Conservation (phyloP, 2,329 filamentous ascomycete species). For the Akanthomyces lecanii region DNA sequence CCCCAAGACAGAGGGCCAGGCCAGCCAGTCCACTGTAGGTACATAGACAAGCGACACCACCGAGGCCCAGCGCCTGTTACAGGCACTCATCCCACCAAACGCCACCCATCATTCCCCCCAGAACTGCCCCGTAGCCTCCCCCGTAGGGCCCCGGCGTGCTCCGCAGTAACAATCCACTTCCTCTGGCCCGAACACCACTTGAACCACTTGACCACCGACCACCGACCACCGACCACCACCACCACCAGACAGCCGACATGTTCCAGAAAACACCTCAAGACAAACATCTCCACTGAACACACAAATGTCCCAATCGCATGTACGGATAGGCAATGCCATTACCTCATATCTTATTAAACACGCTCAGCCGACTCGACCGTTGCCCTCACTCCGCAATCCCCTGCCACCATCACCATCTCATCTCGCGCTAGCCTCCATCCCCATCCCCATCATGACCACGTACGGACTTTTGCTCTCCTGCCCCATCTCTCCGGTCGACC, state of each 20-base stretch:
- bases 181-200: conserved; percentile 14
- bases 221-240: neutral
- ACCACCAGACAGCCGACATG: neutral
- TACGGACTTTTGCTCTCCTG: neutral
- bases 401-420: neutral
- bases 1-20: neutral
- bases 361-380: neutral
- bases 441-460: neutral
- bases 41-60: neutral
- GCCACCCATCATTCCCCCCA: neutral
- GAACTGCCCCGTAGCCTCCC: neutral
- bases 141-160: conserved; percentile 16
- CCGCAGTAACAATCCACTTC: conserved; percentile 12
- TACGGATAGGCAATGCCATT: neutral
- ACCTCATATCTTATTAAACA: neutral
- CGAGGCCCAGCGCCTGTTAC: neutral
- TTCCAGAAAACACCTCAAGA: neutral
- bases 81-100: neutral
- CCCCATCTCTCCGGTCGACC: neutral
- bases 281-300: neutral
- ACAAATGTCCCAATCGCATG: neutral
- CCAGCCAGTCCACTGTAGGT: neutral
- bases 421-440: neutral
- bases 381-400: neutral
- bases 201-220: neutral